Percentiles rank a stretch among this genome's conserved stretches.
phyloP scores from a whole-genome alignment of 1,284 basidiomycete species.

The Malassezia globosa region DNA sequence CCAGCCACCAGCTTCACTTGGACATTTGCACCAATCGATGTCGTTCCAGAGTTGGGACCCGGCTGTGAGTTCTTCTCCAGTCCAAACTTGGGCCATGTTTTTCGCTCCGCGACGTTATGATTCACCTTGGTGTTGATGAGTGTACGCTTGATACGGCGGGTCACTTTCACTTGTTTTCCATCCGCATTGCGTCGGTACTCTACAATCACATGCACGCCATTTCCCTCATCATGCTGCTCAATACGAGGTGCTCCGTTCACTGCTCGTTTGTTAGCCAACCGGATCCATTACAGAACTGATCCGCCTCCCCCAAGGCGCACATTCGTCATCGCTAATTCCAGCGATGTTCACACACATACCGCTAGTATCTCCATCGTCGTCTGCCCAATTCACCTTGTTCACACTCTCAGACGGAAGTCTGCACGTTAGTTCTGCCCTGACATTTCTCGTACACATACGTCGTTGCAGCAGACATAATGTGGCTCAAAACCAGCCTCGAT shows the following conservation, averaged over 20 bases:
- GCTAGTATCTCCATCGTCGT: constrained; percentile 39
- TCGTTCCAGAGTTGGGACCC: constrained; percentile 74
- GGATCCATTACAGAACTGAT: too few relatives aligned
- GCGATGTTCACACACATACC: constrained; percentile 1
- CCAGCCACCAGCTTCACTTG: constrained; percentile 72
- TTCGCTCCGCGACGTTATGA: constrained; percentile 81
- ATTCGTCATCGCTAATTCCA: too few relatives aligned
- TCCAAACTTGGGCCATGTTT: constrained; percentile 89
- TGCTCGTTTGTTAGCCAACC: too few relatives aligned
- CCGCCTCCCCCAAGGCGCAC: too few relatives aligned
- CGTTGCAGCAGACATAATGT: constrained; percentile 12
- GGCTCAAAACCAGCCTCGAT: too few relatives aligned
- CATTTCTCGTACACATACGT: constrained; percentile 10
- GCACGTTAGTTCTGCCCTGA: background rate
- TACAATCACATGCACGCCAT: constrained; percentile 73
- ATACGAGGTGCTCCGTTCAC: constrained; percentile 25
- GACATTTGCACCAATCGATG: constrained; percentile 87
- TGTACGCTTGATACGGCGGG: constrained; percentile 71
- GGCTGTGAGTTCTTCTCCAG: constrained; percentile 74
- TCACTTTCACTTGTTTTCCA: constrained; percentile 88
- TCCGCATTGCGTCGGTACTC: constrained; percentile 80
- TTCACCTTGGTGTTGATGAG: constrained; percentile 87
- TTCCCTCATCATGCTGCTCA: constrained; percentile 65
- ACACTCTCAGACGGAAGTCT: constrained; percentile 1
- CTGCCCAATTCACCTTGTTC: constrained; percentile 41